Percentiles rank a stretch among this genome's conserved stretches.
phyloP scores from a whole-genome alignment of 2,329 filamentous ascomycete genomes.

The Aspergillus unguis region DNA sequence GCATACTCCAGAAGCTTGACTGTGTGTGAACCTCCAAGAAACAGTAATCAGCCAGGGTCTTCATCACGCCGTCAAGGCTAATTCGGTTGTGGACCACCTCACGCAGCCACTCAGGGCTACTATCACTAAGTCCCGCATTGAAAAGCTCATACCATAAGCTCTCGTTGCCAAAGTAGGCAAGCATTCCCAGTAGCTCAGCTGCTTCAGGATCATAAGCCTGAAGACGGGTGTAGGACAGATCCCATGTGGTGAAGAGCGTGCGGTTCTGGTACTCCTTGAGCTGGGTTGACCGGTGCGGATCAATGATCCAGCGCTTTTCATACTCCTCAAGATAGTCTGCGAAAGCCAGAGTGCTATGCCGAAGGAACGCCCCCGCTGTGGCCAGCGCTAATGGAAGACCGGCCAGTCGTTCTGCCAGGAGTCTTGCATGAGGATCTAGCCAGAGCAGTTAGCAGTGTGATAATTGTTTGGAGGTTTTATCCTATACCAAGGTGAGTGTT shows the following conservation, averaged over 20 bases:
- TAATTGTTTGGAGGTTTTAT: background rate
- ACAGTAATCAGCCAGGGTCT: background rate
- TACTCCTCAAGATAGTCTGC: background rate
- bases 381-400: background rate
- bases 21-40: background rate
- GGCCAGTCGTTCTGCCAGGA: background rate
- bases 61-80: background rate
- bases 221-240: background rate
- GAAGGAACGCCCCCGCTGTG: background rate
- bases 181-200: background rate
- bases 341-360: background rate
- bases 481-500: background rate
- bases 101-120: background rate
- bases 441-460: too few relatives aligned
- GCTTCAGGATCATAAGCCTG: background rate
- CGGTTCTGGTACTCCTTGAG: background rate
- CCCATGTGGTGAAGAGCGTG: background rate
- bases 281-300: background rate
- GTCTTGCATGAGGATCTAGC: background rate
- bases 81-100: background rate
- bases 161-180: background rate
- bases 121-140: background rate
- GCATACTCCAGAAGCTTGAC: background rate
- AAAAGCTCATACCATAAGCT: background rate
- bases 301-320: background rate